Evolutionary conservation across 2,329 filamentous ascomycete species (phyloP), one percentile per base, ranked within the genome.

Genomic region (Zymoseptoria tritici): DNA sequence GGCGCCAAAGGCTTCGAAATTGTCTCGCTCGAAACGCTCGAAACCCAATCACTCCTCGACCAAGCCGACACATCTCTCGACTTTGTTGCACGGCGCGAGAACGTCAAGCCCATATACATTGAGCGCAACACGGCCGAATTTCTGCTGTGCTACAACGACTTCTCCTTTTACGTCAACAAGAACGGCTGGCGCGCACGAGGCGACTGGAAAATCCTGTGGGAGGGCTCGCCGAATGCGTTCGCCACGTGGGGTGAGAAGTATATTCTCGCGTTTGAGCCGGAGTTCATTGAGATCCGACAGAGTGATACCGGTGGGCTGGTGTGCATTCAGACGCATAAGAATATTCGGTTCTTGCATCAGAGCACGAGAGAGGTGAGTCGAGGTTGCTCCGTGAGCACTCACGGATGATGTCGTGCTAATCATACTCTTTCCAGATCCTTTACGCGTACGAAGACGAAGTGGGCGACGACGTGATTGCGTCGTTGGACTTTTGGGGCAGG

Each of bases 161-260:
- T 97, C 76, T 96, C 91, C 11, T 99, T 99, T 84, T 99, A 97
- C 71, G 94, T 99, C 72, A 97, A 99, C 76, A 86, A 94, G 70
- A 97, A 99, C 74, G 94, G 94, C 46, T 99, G 94, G 94, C 86
- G 94, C 64, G 93, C 93, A 57, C 84, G 92, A 70, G 91, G 92
- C 4, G 94, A 99, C 75, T 99, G 94, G 94, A 87, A 89, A 69
- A 96, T 99, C 71, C 89, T 93, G 64, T 99, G 94, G 94, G 94
- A 99, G 78, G 94, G 94, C 59, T 90, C 86, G 52, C 94, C 94
- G 49, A 88, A 91, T 69, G 88, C 87, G 60, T 99, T 99, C 75
- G 94, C 94, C 1, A 86, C 97, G 57, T 96, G 91, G 66, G 95
- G 95, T 71, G 94, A 94, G 54, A 74, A 73, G 66, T 99, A 95